These are phyloP conservation scores for Aegle marmelos DNA, from an alignment of 345 rosid species.

Conservation along the genomic window DNA sequence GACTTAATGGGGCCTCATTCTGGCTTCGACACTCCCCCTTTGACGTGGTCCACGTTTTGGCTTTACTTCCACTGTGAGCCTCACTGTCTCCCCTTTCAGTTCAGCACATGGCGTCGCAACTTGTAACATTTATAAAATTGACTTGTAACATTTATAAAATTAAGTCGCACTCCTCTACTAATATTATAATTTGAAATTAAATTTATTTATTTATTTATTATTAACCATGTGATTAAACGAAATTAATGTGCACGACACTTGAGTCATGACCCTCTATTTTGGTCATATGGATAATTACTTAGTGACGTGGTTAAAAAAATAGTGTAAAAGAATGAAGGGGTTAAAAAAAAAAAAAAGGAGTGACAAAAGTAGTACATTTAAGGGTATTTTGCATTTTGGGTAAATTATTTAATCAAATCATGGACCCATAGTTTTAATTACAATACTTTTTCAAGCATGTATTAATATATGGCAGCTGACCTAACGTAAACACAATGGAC, in stretches of 20 bases:
- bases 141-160: neutral
- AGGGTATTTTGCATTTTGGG: no score
- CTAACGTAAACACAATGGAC: conserved; percentile 1
- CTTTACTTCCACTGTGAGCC: neutral
- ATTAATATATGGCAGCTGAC: neutral
- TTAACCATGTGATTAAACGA: neutral
- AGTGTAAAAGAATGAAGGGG: no score
- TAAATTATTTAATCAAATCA: no score
- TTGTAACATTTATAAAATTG: no score
- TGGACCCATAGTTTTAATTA: conserved; percentile 4
- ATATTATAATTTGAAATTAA: neutral
- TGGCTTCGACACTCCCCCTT: neutral
- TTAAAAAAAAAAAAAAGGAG: no score
- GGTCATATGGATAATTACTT: neutral
- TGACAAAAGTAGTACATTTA: no score
- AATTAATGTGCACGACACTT: neutral
- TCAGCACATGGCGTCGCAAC: neutral
- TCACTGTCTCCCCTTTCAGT: neutral
- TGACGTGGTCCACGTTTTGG: neutral
- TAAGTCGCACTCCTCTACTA: no score
- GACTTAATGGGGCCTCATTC: neutral
- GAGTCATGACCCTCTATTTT: neutral
- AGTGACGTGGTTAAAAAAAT: no score
- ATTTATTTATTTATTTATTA: neutral
- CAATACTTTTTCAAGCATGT: neutral